Evolutionary conservation across 441 rosid species (phyloP).

Genomic region (Erodium chrysanthum): DNA sequence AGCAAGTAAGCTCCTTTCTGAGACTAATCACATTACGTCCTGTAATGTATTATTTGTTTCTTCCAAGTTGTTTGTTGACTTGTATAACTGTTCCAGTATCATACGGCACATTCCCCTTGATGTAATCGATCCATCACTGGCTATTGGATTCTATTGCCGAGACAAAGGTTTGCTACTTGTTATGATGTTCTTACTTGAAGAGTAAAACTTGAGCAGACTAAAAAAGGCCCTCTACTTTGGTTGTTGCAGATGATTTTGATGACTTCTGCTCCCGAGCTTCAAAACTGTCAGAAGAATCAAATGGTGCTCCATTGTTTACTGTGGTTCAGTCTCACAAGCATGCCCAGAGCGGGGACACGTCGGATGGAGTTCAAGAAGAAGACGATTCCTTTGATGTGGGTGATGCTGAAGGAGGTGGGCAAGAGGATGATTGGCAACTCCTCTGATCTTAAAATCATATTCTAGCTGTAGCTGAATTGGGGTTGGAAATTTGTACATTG

Average conservation of each 20-base stretch:
- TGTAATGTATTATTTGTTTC: neutral
- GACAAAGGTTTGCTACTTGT: constrained; percentile 55
- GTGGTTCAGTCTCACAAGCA: constrained; percentile 40
- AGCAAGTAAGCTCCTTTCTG: constrained; percentile 46
- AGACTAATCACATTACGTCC: constrained; percentile 9
- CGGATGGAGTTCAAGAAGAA: too few relatives aligned
- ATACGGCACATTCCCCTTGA: constrained; percentile 56
- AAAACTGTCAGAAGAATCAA: constrained; percentile 63
- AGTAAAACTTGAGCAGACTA: too few relatives aligned
- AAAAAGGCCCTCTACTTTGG: too few relatives aligned
- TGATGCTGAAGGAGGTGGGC: constrained; percentile 20
- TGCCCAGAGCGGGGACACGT: constrained; percentile 13
- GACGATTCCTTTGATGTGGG: constrained; percentile 24
- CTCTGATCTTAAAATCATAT: constrained; percentile 28
- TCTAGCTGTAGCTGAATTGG: too few relatives aligned
- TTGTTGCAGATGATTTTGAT: constrained; percentile 58
- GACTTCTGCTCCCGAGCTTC: constrained; percentile 65
- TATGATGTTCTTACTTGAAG: too few relatives aligned
- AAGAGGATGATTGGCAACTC: constrained; percentile 77
- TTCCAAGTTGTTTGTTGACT: constrained; percentile 9
- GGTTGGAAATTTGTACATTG: neutral
- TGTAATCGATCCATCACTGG: constrained; percentile 73
- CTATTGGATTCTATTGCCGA: constrained; percentile 78
- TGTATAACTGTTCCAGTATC: constrained; percentile 31
- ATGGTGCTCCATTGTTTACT: constrained; percentile 84